phyloP scores from a whole-genome alignment of 140 eudicot species.

The Stevia rebaudiana region DNA sequence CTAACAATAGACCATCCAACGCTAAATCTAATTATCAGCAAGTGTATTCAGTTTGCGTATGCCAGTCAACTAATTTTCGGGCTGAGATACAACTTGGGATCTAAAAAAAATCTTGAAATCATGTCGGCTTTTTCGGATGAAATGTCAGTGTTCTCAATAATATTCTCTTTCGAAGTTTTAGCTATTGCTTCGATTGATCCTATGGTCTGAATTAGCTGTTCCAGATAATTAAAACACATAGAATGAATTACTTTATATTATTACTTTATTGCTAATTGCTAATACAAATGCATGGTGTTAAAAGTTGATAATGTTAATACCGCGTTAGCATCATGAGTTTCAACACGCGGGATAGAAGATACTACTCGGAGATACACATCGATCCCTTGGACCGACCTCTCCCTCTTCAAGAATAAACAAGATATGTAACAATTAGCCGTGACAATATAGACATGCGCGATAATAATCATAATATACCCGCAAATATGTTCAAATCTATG shows the following conservation, averaged over 20 bases:
- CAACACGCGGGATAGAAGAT: slow-evolving; percentile 76
- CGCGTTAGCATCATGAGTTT: slow-evolving; percentile 85
- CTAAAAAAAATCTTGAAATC: slow-evolving; percentile 68
- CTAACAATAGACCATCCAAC: no score
- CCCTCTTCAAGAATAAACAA: slow-evolving; percentile 44
- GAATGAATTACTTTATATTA: background rate
- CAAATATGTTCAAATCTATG: no score
- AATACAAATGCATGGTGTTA: slow-evolving; percentile 9
- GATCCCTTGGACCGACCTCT: slow-evolving; percentile 67
- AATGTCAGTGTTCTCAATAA: slow-evolving; percentile 75
- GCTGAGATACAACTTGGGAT: slow-evolving; percentile 65
- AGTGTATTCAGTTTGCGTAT: no score
- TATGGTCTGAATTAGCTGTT: slow-evolving; percentile 76
- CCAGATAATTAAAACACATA: background rate
- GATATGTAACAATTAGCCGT: slow-evolving; percentile 1
- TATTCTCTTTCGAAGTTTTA: slow-evolving; percentile 69
- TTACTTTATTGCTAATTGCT: background rate
- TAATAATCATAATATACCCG: no score
- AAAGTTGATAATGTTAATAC: slow-evolving; percentile 30
- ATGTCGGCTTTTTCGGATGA: slow-evolving; percentile 81
- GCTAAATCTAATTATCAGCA: no score
- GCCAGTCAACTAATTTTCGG: slow-evolving; percentile 50
- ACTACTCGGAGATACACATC: slow-evolving; percentile 64
- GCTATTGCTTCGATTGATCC: slow-evolving; percentile 97
- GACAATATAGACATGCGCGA: background rate